Conservation (phyloP, 2,329 filamentous ascomycete species). For the Botryotinia calthae region DNA sequence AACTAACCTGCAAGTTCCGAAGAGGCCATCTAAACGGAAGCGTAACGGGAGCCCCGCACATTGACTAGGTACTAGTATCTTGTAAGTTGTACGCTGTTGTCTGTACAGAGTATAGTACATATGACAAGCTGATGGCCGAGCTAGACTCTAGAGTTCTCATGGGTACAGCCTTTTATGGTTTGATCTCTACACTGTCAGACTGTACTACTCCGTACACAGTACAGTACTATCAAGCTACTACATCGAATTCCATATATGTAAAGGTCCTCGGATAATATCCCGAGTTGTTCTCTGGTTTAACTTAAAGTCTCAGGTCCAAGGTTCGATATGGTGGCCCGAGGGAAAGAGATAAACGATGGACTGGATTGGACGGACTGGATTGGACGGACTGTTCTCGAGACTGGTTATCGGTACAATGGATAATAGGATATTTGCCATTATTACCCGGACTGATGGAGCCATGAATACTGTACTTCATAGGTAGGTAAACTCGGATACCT, state of each 20-base stretch:
- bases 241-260: neutral
- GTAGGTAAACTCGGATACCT: neutral
- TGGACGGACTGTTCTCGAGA: neutral
- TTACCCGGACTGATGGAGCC: neutral
- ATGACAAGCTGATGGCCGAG: neutral
- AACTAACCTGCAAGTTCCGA: neutral
- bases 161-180: neutral
- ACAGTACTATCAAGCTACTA: neutral
- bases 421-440: neutral
- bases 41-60: constrained; percentile 1
- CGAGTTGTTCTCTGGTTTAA: neutral
- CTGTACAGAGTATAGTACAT: neutral
- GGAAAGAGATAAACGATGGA: neutral
- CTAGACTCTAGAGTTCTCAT: neutral
- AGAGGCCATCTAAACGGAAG: neutral
- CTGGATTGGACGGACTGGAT: neutral
- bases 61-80: neutral
- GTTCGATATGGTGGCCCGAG: neutral
- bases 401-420: neutral
- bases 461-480: neutral
- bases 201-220: neutral
- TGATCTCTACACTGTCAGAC: neutral
- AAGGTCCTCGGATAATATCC: neutral
- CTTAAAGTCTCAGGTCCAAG: neutral
- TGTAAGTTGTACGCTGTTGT: neutral